Base-by-base conservation (phyloP, 1,284 basidiomycete species). In the Phellopilus nigrolimitatus region DNA sequence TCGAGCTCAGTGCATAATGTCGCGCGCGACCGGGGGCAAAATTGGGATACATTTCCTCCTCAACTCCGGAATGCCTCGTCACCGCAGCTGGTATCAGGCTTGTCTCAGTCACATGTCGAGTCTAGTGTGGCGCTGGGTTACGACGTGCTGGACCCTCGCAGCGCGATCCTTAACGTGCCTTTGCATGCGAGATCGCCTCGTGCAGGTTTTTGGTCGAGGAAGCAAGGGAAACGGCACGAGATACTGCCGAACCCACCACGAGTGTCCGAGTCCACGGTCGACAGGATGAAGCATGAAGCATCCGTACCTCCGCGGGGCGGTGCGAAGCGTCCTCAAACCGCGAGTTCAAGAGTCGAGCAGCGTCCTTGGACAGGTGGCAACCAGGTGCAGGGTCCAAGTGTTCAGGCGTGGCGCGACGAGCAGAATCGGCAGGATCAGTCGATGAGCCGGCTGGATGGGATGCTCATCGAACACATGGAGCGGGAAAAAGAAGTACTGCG, bases 401-500 rank as follows among this genome's bases (percentile, higher is more conserved):
- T 34, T 12, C 36, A 38, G 6, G 10, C 25, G 17, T 33, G 36
- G 33, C 37, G 19, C 24, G 46, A 55, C 45, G 53, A 55, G 30
- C 71, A 73, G 60, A 67, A 66, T 40, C 69, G 53, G 28, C 69
- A 70, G 55, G 64, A 79, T 55, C 81, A 82, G 66, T 80, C 80
- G 28, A 63, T 82, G 58, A 71, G 67, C 65, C 75, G 72, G 64
- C 67, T 89, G 57, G 85, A 89, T 62, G 87, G 84, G 58, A 76
- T 89, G 77, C 68, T 89, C 48, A 66, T 80, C 49, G 78, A 82
- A 64, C 86, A 89, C 64, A 83, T 89, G 70, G 81, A 84, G 66
- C 53, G 56, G 12, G 76, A 89, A 68, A 82, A 79, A 69, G 82
- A 86, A 61, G 80, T 76, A 36, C 74, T 89, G 61, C 82, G 75